A percentile compares a stretch with the other conserved stretches of the same genome.
Evolutionary conservation across 2,329 filamentous ascomycete genomes (phyloP).

Genomic region (Dothistroma septosporum): DNA sequence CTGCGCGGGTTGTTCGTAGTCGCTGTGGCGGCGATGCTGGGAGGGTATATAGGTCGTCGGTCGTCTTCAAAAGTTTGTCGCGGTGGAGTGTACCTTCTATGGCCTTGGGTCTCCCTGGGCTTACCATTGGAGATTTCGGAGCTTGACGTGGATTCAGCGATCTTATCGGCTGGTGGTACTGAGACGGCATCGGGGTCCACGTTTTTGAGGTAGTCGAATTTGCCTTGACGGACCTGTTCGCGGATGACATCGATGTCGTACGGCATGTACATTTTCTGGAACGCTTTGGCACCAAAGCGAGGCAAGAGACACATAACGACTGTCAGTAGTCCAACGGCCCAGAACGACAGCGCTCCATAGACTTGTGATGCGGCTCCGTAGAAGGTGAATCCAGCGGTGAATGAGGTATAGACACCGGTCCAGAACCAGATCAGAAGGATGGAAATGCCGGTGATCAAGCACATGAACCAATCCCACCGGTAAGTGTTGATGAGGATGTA

Average conservation of each 20-base stretch:
- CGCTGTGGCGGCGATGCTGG: slow-evolving; percentile 73
- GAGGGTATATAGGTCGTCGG: slow-evolving; percentile 86
- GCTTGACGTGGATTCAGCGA: slow-evolving; percentile 52
- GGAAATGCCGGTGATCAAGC: slow-evolving; percentile 76
- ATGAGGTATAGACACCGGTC: slow-evolving; percentile 80
- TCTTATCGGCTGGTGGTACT: slow-evolving; percentile 44
- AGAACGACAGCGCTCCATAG: slow-evolving; percentile 79
- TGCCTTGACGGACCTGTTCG: slow-evolving; percentile 79
- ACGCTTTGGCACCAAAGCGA: slow-evolving; percentile 76
- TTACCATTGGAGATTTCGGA: slow-evolving; percentile 49
- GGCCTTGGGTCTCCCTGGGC: slow-evolving; percentile 24
- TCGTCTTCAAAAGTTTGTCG: slow-evolving; percentile 72
- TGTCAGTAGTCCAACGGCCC: slow-evolving; percentile 75
- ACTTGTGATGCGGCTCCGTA: slow-evolving; percentile 75
- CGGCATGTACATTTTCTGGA: slow-evolving; percentile 92
- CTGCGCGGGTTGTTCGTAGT: slow-evolving; percentile 76
- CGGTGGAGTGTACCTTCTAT: slow-evolving; percentile 3
- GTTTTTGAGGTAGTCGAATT: slow-evolving; percentile 69
- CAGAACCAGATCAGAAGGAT: slow-evolving; percentile 88
- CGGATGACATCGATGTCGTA: slow-evolving; percentile 92
- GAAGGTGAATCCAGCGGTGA: slow-evolving; percentile 58
- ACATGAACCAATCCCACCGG: slow-evolving; percentile 95
- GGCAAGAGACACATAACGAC: slow-evolving; percentile 80
- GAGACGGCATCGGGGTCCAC: slow-evolving; percentile 41
- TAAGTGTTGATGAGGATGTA: slow-evolving; percentile 97